Evolutionary conservation across 805 yeast species (phyloP), one percentile per base, ranked within the genome.

Genomic region (Scheffersomyces lignosus): DNA sequence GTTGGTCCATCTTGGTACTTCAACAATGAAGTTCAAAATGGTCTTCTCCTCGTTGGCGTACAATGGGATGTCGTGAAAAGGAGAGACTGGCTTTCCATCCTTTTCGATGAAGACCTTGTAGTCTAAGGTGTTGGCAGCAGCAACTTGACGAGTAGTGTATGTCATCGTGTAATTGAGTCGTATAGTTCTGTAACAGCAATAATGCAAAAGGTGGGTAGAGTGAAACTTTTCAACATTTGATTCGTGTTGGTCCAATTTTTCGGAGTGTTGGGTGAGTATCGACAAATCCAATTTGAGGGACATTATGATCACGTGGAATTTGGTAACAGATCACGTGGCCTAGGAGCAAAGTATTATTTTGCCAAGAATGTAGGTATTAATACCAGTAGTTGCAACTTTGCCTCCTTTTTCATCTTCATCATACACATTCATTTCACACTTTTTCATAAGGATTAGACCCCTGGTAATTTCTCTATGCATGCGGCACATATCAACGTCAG

Each of bases 1-100:
- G 64, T 93, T 93, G 59, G 96, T 78, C 97, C 97, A 91, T 69
- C 98, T 85, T 62, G 99, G 99, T 50, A 93, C 89, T 71, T 93
- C 99, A 47, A 93, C 97, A 54, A 93, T 76, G 86, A 87, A 83
- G 49, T 77, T 75, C 43, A 62, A 61, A 54, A 90, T 78, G 57
- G 90, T 82, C 73, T 87, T 85, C 60, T 87, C 90, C 64, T 88
- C 87, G 70, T 91, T 93, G 55, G 98, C 97, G 58, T 83, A 90
- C 64, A 93, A 77, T 35, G 75, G 75, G 37, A 69, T 65, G 51
- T 69, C 75, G 62, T 93, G 99, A 87, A 91, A 89, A 37, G 98
- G 87, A 47, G 97, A 90, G 47, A 93, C 80, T 52, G 90, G 88
- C 73, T 88, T 85, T 41, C 98, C 98, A 64, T 88, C 89, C 66